phyloP scores from a whole-genome alignment of 371 early-diverging fungal genomes.

The Nematocida sp. region DNA sequence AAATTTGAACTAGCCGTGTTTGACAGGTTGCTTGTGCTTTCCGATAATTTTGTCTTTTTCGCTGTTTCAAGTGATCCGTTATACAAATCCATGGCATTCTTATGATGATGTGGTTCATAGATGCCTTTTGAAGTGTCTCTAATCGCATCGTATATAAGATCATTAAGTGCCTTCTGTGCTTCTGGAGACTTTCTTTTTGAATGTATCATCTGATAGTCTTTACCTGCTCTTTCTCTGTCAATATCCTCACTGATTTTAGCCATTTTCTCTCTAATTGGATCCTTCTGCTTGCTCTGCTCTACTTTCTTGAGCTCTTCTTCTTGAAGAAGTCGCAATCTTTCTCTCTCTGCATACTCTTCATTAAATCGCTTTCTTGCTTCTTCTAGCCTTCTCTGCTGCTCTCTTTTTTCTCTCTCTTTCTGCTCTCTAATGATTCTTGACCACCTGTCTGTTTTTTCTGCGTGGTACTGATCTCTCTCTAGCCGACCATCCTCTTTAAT shows the following conservation, averaged over 20 bases:
- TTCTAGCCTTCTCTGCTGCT: not conserved
- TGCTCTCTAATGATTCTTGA: not conserved
- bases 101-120: constrained; percentile 9
- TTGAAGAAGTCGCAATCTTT: not conserved
- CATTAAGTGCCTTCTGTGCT: not conserved
- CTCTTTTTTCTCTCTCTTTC: not conserved
- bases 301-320: not conserved
- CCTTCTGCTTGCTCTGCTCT: not conserved
- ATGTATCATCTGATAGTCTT: not conserved
- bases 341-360: not conserved
- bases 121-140: not conserved
- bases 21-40: not conserved
- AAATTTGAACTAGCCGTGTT: too few species aligned
- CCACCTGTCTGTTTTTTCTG: not conserved
- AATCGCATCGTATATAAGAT: constrained; percentile 9
- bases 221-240: not conserved
- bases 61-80: not conserved
- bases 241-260: not conserved
- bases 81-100: not conserved
- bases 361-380: not conserved
- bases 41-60: not conserved
- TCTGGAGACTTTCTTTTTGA: constrained; percentile 4
- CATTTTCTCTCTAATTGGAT: not conserved
- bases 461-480: constrained; percentile 1
- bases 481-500: constrained; percentile 1